Conservation (phyloP, 331 rosid species). For the Dryas integrifolia region DNA sequence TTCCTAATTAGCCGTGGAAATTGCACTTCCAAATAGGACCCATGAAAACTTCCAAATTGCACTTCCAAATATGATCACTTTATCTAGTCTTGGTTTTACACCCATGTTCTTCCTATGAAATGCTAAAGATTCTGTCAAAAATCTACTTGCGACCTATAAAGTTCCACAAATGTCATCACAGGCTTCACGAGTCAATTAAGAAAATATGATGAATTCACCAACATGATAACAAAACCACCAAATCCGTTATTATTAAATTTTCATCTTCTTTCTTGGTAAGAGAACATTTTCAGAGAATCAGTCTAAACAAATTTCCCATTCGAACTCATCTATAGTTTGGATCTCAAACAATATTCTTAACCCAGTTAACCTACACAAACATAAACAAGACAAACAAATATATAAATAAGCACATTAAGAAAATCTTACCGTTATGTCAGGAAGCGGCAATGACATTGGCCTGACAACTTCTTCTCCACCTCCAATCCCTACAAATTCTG, state of each 20-base stretch:
- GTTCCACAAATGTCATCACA: neutral
- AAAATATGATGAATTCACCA: neutral
- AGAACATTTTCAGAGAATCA: neutral
- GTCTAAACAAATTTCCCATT: neutral
- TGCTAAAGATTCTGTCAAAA: neutral
- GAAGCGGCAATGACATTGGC: conserved; percentile 12
- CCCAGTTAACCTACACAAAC: neutral
- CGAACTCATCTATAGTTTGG: neutral
- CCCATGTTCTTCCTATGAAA: neutral
- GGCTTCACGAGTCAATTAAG: neutral
- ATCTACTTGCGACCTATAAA: neutral
- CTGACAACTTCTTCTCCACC: conserved; percentile 11
- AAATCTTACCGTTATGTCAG: conserved; percentile 1
- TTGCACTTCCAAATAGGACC: neutral
- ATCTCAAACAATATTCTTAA: neutral
- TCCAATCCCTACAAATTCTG: conserved; percentile 2
- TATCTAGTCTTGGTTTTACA: neutral
- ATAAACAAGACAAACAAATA: neutral
- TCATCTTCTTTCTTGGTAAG: neutral
- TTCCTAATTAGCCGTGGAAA: neutral
- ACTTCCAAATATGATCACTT: too few species aligned
- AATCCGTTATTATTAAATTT: neutral
- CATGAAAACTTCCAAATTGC: too few species aligned
- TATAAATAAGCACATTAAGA: neutral
- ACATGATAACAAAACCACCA: neutral